These are phyloP conservation scores for Paraphaeosphaeria minitans DNA, from an alignment of 2,329 filamentous ascomycete genomes.

Conservation along the genomic window DNA sequence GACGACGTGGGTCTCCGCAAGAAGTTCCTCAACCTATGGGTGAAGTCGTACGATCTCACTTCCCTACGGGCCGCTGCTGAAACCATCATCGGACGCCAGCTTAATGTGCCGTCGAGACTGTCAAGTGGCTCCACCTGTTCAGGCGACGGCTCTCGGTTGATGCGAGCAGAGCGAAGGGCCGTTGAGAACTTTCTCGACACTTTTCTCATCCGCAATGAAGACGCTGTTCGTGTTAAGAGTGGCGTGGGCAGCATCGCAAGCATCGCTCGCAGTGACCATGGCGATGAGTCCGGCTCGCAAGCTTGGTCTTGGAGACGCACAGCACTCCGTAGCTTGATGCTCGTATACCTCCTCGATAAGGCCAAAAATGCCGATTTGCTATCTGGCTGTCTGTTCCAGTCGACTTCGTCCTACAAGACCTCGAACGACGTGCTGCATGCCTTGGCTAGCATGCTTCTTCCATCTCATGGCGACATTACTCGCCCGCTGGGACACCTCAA, in stretches of 20 bases:
- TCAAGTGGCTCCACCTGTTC: constrained; percentile 44
- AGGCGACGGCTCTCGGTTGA: constrained; percentile 41
- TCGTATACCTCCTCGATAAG: constrained; percentile 64
- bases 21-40: constrained; percentile 63
- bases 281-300: constrained; percentile 49
- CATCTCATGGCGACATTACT: constrained; percentile 62
- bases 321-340: constrained; percentile 63
- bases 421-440: constrained; percentile 60
- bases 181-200: constrained; percentile 60
- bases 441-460: constrained; percentile 60
- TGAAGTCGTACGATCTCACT: constrained; percentile 60
- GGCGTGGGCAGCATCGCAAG: constrained; percentile 47
- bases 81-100: constrained; percentile 62
- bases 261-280: constrained; percentile 42
- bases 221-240: constrained; percentile 51
- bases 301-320: constrained; percentile 61
- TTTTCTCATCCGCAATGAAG: constrained; percentile 64
- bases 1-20: constrained; percentile 64
- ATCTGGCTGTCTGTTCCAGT: constrained; percentile 56
- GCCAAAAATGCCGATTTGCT: constrained; percentile 50
- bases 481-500: constrained; percentile 62
- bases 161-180: constrained; percentile 48
- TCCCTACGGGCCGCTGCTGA: constrained; percentile 61
- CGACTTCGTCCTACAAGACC: constrained; percentile 60
- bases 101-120: constrained; percentile 45